Percentiles rank a stretch among this genome's conserved stretches.
phyloP scores from a whole-genome alignment of 1,284 basidiomycete genomes.

The Hemileia vastatrix region DNA sequence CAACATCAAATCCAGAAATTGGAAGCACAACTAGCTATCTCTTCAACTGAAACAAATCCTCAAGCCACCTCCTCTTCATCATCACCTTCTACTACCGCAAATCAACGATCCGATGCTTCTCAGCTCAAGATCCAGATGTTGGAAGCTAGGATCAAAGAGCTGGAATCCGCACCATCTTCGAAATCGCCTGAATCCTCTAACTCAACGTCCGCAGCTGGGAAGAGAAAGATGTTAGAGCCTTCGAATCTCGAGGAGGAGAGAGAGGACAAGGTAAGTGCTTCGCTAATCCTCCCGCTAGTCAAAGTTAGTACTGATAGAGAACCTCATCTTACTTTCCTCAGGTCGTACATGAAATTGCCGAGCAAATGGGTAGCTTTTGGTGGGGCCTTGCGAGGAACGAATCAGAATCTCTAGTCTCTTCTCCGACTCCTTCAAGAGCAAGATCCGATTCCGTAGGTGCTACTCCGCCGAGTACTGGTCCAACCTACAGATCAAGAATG shows the following conservation, averaged over 20 bases:
- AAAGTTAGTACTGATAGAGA: background rate
- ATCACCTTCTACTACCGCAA: too few species aligned
- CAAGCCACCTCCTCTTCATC: too few species aligned
- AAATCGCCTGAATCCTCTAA: background rate
- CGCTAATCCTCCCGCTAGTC: background rate
- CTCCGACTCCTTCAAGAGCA: background rate
- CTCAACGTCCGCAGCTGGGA: background rate
- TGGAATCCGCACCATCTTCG: background rate
- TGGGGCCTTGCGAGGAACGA: background rate
- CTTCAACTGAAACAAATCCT: too few species aligned
- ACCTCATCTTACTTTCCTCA: background rate
- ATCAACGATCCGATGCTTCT: background rate
- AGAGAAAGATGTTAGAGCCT: background rate
- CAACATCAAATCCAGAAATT: background rate
- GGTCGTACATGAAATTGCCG: background rate
- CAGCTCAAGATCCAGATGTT: background rate
- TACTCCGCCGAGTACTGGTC: background rate
- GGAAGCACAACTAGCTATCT: background rate
- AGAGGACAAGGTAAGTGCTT: background rate
- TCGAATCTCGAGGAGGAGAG: background rate
- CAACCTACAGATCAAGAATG: background rate
- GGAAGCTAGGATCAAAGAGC: background rate
- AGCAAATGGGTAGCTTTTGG: background rate
- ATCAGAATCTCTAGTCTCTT: background rate
- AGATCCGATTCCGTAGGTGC: background rate